A percentile compares a stretch with the other conserved stretches of the same genome.
phyloP scores from a whole-genome alignment of 176 grass and related monocot species.

The Cenchrus americanus region DNA sequence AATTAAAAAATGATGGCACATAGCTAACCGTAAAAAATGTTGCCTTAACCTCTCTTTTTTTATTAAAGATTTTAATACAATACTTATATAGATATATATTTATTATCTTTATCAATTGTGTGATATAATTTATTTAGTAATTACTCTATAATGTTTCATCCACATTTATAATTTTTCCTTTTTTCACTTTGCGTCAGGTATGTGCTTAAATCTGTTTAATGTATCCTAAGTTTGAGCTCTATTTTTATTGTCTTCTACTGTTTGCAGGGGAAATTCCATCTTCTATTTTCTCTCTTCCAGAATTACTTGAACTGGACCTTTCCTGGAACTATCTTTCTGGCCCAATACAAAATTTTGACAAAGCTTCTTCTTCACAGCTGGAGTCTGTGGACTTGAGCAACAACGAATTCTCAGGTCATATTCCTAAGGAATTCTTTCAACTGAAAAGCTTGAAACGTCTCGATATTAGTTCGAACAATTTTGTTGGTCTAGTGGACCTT shows the following conservation, averaged over 20 bases:
- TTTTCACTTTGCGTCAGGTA: too few species aligned
- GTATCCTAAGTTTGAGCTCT: too few species aligned
- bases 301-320: neutral
- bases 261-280: neutral
- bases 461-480: neutral
- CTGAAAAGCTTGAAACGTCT: neutral
- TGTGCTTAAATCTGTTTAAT: too few species aligned
- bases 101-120: too few species aligned
- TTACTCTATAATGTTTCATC: too few species aligned
- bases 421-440: conserved; percentile 8
- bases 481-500: conserved; percentile 37
- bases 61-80: too few species aligned
- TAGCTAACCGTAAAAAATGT: too few species aligned
- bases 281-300: neutral
- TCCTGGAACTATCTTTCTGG: conserved; percentile 3
- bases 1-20: too few species aligned
- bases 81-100: too few species aligned
- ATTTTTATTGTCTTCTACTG: neutral
- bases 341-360: neutral
- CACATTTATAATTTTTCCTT: too few species aligned
- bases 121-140: too few species aligned
- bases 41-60: too few species aligned
- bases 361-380: neutral
- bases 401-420: conserved; percentile 2
- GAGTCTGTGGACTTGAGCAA: neutral